Conservation (phyloP, 2,329 filamentous ascomycete genomes). For the Trichoderma semiorbis region DNA sequence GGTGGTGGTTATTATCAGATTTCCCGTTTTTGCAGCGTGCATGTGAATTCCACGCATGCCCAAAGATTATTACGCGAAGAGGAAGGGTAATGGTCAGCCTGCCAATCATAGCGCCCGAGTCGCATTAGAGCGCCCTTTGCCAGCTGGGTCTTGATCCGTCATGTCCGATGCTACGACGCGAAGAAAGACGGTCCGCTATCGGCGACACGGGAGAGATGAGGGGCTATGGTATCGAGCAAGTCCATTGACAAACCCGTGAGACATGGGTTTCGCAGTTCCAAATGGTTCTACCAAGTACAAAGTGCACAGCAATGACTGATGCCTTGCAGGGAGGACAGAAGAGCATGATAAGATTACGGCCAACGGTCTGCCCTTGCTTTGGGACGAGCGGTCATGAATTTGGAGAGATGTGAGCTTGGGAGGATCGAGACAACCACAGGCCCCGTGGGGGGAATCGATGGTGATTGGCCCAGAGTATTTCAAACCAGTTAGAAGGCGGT, state of each 20-base stretch:
- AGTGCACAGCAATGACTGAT: neutral
- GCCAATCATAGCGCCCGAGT: constrained; percentile 4
- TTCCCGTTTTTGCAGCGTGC: neutral
- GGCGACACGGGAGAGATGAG: constrained; percentile 1
- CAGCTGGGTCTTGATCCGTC: neutral
- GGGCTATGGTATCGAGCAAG: neutral
- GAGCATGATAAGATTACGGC: neutral
- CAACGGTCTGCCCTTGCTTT: neutral
- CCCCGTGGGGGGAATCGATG: neutral
- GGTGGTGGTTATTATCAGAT: constrained; percentile 14
- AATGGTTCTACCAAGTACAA: neutral
- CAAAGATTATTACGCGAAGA: constrained; percentile 16
- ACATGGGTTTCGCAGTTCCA: constrained; percentile 7
- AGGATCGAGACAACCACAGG: constrained; percentile 3
- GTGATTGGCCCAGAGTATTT: neutral
- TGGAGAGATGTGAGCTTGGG: constrained; percentile 4
- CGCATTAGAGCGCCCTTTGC: constrained; percentile 3
- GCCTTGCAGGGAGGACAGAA: neutral
- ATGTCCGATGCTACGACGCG: constrained; percentile 1
- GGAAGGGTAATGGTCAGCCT: constrained; percentile 15
- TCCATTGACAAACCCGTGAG: neutral
- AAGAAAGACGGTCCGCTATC: constrained; percentile 4
- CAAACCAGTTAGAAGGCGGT: neutral
- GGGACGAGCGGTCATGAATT: neutral
- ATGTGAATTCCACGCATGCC: neutral